A percentile compares a stretch with the other conserved stretches of the same genome.
These are phyloP conservation scores for Euphorbia celastroides DNA, from an alignment of 441 rosid genomes.

Conservation along the genomic window DNA sequence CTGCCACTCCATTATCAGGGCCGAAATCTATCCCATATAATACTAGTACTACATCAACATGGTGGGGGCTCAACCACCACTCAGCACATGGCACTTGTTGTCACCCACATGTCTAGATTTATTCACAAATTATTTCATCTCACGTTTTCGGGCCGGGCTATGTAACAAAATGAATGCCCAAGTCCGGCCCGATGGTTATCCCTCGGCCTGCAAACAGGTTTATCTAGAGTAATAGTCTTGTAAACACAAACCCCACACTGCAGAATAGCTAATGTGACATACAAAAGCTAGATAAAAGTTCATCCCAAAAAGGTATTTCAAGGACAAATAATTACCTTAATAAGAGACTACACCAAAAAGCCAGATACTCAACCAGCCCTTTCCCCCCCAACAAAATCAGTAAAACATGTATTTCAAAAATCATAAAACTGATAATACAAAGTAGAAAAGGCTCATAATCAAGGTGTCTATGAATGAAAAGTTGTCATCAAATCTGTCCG, in stretches of 20 bases:
- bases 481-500: background rate
- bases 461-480: too few relatives aligned
- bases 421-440: background rate
- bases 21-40: background rate
- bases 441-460: too few relatives aligned
- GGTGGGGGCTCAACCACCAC: background rate
- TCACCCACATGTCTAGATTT: background rate
- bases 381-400: background rate
- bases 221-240: too few relatives aligned
- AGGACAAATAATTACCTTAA: background rate
- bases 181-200: too few relatives aligned
- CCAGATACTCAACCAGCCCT: background rate
- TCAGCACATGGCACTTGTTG: background rate
- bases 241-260: too few relatives aligned
- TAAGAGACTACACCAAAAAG: background rate
- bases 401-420: background rate
- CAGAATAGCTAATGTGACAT: too few relatives aligned
- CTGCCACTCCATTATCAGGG: background rate
- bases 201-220: too few relatives aligned
- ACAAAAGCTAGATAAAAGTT: background rate
- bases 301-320: background rate
- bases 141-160: too few relatives aligned
- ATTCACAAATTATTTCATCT: too few relatives aligned
- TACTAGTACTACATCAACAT: background rate
- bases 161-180: too few relatives aligned